Evolutionary conservation across 2,329 filamentous ascomycete species (phyloP).

Genomic region (Aspergillus versicolor): DNA sequence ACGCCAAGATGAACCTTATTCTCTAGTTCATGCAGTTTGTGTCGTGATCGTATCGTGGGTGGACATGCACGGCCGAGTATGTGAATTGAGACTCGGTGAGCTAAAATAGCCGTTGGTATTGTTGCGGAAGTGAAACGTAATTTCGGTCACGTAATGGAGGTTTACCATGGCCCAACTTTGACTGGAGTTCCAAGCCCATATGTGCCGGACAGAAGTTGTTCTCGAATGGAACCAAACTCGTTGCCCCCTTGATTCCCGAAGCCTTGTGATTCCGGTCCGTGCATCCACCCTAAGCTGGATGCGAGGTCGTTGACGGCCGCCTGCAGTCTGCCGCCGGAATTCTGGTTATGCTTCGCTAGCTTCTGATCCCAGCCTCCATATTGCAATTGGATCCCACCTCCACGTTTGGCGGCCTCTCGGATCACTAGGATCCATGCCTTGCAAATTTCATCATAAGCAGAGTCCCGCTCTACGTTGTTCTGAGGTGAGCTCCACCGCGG

Average conservation of each 20-base stretch:
- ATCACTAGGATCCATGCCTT: slow-evolving; percentile 92
- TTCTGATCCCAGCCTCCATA: slow-evolving; percentile 91
- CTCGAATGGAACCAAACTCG: slow-evolving; percentile 51
- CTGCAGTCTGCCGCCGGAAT: slow-evolving; percentile 77
- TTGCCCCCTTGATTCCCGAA: slow-evolving; percentile 34
- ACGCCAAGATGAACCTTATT: slow-evolving; percentile 40
- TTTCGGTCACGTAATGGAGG: slow-evolving; percentile 9
- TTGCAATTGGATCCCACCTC: slow-evolving; percentile 84
- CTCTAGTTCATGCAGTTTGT: slow-evolving; percentile 45
- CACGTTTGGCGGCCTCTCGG: slow-evolving; percentile 84
- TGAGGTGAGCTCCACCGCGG: slow-evolving; percentile 88
- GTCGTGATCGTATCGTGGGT: slow-evolving; percentile 47
- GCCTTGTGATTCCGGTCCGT: slow-evolving; percentile 37
- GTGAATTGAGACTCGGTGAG: slow-evolving; percentile 16
- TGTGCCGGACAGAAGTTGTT: slow-evolving; percentile 57
- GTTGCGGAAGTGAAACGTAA: slow-evolving; percentile 13
- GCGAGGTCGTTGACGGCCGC: slow-evolving; percentile 76
- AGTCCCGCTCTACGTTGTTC: slow-evolving; percentile 89
- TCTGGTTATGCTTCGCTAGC: slow-evolving; percentile 81
- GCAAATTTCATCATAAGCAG: slow-evolving; percentile 93
- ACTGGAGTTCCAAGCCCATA: slow-evolving; percentile 56
- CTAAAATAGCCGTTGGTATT: background rate
- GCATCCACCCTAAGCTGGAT: slow-evolving; percentile 76
- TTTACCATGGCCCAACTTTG: slow-evolving; percentile 57
- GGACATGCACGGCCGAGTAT: slow-evolving; percentile 30